Evolutionary conservation across 345 rosid species (phyloP), one percentile per base, ranked within the genome.

Genomic region (Luvunga scandens): DNA sequence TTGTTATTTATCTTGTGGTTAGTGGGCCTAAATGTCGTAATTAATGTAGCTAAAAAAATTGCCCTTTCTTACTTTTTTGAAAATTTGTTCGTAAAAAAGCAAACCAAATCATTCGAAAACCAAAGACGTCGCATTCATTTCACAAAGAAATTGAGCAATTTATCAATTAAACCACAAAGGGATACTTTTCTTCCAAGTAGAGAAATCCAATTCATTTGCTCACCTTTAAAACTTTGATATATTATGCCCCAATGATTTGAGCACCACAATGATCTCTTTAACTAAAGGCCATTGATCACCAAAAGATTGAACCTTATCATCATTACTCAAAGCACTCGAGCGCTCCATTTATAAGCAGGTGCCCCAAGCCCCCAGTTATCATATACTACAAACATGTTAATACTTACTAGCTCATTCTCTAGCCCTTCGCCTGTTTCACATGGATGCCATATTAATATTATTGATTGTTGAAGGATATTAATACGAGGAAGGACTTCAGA

Each of bases 171-270:
- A 71, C 33, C 76, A 75, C 68, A 79, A 86, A 86, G 86, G 28
- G 83, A 79, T 86, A 77, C 86, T 64, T 86, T 86, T 69, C 85
- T 86, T 86, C 76, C 4, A 25, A 77, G 75, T 45, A 77, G 82
- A 83, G 86, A 31, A 83, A 86, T 28, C 85, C 48, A 65, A 48
- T 79, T 63, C 79, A 10, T 65, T 69, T 48, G 73, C 67, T 48
- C 60, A 30, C 66, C 64, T 73, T 71, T 80, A 69, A 33, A 62
- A 61, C 84, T 78, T 79, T 85, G 71, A 72, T 39, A 50, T 75
- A 74, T 83, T 67, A 84, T 85, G 78, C 33, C 74, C 75, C 80
- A 83, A 85, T 85, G 76, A 83, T 84, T 81, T 81, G 75, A 69
- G 45, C 84, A 76, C 83, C 81, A 75, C 79, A 19, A 31, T 45